Conservation (phyloP, 306 rosid genomes). For the Pyrus bretschneideri region DNA sequence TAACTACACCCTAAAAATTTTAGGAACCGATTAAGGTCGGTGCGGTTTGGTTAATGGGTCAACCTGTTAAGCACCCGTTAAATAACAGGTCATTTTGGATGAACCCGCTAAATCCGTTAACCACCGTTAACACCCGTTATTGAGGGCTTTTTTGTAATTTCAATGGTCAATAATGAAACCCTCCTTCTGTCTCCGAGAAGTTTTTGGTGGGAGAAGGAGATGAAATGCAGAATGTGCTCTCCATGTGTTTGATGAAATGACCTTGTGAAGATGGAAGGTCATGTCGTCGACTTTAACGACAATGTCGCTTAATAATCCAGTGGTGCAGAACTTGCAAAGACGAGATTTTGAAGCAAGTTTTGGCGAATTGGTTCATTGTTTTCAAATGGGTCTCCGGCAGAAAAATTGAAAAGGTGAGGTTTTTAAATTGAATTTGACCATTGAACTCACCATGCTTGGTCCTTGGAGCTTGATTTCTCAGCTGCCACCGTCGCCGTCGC, state of each 20-base stretch:
- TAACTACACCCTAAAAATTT: too few relatives aligned
- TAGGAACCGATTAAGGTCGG: too few relatives aligned
- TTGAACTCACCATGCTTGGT: conserved; percentile 80
- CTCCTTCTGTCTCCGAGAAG: background rate
- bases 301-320: conserved; percentile 95
- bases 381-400: background rate
- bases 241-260: conserved; percentile 10
- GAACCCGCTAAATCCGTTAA: too few relatives aligned
- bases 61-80: too few relatives aligned
- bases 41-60: too few relatives aligned
- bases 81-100: too few relatives aligned
- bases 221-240: background rate
- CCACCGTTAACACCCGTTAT: too few relatives aligned
- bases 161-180: too few relatives aligned
- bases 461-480: conserved; percentile 62
- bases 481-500: background rate
- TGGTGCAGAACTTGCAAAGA: conserved; percentile 76
- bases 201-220: background rate
- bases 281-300: conserved; percentile 79
- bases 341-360: background rate
- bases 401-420: background rate
- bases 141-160: too few relatives aligned
- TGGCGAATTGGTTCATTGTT: background rate
- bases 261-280: conserved; percentile 95
- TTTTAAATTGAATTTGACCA: background rate